These are phyloP conservation scores for Fraxinus baroniana DNA, from an alignment of 305 asterid species.

Conservation along the genomic window DNA sequence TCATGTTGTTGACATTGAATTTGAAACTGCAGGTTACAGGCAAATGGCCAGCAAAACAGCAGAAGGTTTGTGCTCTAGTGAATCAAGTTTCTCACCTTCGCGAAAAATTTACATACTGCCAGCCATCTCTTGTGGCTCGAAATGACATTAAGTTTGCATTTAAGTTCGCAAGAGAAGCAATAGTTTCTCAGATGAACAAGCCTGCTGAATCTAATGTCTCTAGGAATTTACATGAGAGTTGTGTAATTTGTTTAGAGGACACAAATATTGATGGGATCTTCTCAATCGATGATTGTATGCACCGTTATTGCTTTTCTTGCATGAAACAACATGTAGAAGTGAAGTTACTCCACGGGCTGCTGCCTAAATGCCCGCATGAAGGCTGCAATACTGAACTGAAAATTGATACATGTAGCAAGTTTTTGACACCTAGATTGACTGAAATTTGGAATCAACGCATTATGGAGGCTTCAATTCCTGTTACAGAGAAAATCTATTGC, in stretches of 20 bases:
- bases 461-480: slow-evolving; percentile 76
- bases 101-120: slow-evolving; percentile 47
- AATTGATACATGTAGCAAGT: slow-evolving; percentile 52
- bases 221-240: slow-evolving; percentile 41
- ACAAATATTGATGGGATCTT: slow-evolving; percentile 38
- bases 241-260: slow-evolving; percentile 77
- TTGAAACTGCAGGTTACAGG: slow-evolving; percentile 51
- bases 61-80: slow-evolving; percentile 36
- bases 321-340: slow-evolving; percentile 85
- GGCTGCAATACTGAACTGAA: slow-evolving; percentile 50
- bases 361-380: slow-evolving; percentile 78
- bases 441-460: slow-evolving; percentile 58
- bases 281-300: slow-evolving; percentile 54
- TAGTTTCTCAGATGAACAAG: slow-evolving; percentile 46
- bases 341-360: slow-evolving; percentile 62
- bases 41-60: slow-evolving; percentile 54
- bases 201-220: slow-evolving; percentile 40
- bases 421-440: slow-evolving; percentile 59
- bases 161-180: slow-evolving; percentile 71
- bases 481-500: slow-evolving; percentile 69
- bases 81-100: slow-evolving; percentile 43
- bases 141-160: slow-evolving; percentile 61
- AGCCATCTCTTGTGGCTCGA: slow-evolving; percentile 46
- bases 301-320: slow-evolving; percentile 77
- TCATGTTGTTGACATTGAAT: slow-evolving; percentile 16